Base-by-base conservation (phyloP, 371 early-diverging fungal species). In the Blastocladiella emersonii region DNA sequence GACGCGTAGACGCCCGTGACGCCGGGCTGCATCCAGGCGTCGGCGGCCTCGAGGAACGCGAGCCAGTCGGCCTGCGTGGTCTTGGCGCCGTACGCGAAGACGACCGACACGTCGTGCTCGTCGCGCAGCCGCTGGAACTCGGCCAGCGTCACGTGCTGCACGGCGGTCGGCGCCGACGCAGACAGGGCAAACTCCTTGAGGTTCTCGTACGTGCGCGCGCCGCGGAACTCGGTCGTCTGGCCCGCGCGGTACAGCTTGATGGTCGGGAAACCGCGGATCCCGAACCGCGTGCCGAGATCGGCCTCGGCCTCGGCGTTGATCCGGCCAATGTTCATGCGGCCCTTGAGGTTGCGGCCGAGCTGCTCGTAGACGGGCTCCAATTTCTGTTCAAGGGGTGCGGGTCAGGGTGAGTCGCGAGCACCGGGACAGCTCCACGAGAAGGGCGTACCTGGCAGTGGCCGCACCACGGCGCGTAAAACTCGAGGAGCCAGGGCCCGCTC, bases 271-370 rank as follows among this genome's bases (percentile, higher is more conserved):
- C 94, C 95, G 68, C 80, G 66, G 64, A 96, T 69, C 61, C 76
- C 71, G 32, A 51, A 51, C 53, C 53, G 53, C 64, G 71, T 72
- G 27, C 80, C 67, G 27, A 95, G 95, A 45, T 93, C 69, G 66
- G 95, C 95, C 76, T 96, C 94, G 66, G 84, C 90, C 48, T 91
- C 91, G 71, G 87, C 93, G 69, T 95, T 95, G 85, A 95, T 82
- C 83, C 94, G 95, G 74, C 93, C 92, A 34, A 75, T 72, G 60
- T 78, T 68, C 34, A 45, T 55, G 4, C 72, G 71, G 71, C 79
- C 72, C 45, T 70, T 67, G 63, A 78, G 67, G 27, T 67, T 68
- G 44, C 76, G 67, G 68, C 83, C 93, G 48, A 94, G 76, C 70
- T 85, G 72, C 44, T 83, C 82, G 82, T 88, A 94, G 67, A 76